These are phyloP conservation scores for Fusarium graminum DNA, from an alignment of 2,329 filamentous ascomycete genomes.

Conservation along the genomic window DNA sequence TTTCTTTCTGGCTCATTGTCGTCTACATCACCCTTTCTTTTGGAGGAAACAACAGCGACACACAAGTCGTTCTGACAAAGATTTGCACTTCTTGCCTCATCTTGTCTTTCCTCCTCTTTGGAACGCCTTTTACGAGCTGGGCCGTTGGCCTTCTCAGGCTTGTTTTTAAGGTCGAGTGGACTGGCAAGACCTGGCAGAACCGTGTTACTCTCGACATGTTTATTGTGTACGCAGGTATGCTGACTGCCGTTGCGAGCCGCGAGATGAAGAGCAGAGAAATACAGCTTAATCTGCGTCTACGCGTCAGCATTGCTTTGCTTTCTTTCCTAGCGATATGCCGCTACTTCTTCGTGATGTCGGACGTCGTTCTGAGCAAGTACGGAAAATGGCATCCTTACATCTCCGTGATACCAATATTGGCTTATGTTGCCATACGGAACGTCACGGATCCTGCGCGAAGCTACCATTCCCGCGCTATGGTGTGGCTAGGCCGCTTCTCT, in stretches of 20 bases:
- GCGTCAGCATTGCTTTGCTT: conserved; percentile 44
- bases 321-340: conserved; percentile 45
- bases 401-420: conserved; percentile 66
- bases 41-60: conserved; percentile 58
- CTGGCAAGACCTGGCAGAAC: conserved; percentile 62
- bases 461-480: conserved; percentile 55
- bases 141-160: conserved; percentile 50
- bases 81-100: conserved; percentile 58
- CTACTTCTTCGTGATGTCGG: not conserved
- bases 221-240: conserved; percentile 68
- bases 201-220: conserved; percentile 65
- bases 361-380: conserved; percentile 51
- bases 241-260: conserved; percentile 52
- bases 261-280: conserved; percentile 23
- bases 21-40: conserved; percentile 65
- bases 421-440: conserved; percentile 66
- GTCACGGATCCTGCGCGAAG: conserved; percentile 24
- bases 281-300: conserved; percentile 13
- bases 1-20: conserved; percentile 72
- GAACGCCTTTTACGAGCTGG: conserved; percentile 30
- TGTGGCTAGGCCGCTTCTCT: conserved; percentile 67
- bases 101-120: conserved; percentile 45
- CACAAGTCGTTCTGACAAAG: conserved; percentile 60
- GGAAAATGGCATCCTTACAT: conserved; percentile 65
- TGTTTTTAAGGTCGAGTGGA: conserved; percentile 62